Percentiles rank a stretch among this genome's conserved stretches.
Conservation (phyloP, 805 yeast genomes). For the Cyberlindnera bimundalis region DNA sequence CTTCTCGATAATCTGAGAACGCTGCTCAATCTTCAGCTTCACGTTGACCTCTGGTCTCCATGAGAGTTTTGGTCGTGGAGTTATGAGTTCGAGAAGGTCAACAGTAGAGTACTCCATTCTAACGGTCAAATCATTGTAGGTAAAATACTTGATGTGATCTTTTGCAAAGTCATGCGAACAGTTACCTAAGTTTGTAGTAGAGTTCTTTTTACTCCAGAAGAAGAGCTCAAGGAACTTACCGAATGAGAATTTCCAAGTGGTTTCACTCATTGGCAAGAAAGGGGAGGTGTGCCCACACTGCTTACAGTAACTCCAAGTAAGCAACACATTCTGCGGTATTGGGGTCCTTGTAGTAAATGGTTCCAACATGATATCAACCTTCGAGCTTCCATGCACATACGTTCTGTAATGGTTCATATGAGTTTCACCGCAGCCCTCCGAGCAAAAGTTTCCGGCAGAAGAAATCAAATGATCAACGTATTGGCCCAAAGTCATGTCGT, state of each 20-base stretch:
- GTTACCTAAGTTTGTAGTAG: conserved; percentile 54
- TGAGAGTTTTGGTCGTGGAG: conserved; percentile 66
- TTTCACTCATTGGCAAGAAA: conserved; percentile 75
- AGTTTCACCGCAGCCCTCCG: conserved; percentile 76
- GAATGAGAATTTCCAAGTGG: conserved; percentile 85
- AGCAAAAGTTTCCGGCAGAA: conserved; percentile 64
- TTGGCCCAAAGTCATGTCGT: conserved; percentile 86
- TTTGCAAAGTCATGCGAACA: conserved; percentile 81
- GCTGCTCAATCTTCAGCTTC: conserved; percentile 61
- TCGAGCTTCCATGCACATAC: conserved; percentile 85
- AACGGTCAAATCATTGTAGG: conserved; percentile 73
- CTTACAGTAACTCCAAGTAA: conserved; percentile 92
- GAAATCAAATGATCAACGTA: conserved; percentile 76
- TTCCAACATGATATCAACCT: conserved; percentile 75
- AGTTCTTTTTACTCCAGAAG: conserved; percentile 64
- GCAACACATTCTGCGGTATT: conserved; percentile 54
- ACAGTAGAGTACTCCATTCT: conserved; percentile 73
- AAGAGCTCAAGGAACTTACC: conserved; percentile 88
- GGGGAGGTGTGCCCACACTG: conserved; percentile 75
- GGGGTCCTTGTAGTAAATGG: conserved; percentile 52
- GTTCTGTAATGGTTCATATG: conserved; percentile 74
- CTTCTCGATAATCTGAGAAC: conserved; percentile 49
- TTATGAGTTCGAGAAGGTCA: conserved; percentile 72
- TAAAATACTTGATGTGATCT: conserved; percentile 81
- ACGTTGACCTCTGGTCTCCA: conserved; percentile 75